Conservation (phyloP, 306 rosid species). For the Sophora flavescens region DNA sequence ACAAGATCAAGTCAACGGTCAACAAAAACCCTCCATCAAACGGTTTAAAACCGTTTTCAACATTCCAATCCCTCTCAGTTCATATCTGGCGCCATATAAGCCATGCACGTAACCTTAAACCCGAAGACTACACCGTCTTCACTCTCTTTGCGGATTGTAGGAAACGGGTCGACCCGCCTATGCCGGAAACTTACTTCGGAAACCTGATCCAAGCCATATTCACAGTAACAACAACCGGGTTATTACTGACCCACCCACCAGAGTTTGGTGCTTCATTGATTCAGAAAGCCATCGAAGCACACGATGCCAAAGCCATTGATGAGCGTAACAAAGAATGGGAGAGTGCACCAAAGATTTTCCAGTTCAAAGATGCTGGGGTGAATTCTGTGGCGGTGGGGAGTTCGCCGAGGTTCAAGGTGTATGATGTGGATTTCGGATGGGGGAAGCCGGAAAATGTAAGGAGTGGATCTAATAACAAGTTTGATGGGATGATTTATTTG, state of each 20-base stretch:
- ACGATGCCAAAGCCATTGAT: conserved; percentile 62
- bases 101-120: conserved; percentile 76
- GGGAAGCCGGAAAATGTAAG: conserved; percentile 85
- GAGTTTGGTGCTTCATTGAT: conserved; percentile 73
- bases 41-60: conserved; percentile 84
- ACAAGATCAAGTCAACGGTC: conserved; percentile 75
- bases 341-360: conserved; percentile 75
- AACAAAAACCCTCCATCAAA: conserved; percentile 57
- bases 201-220: conserved; percentile 91
- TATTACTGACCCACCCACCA: conserved; percentile 57
- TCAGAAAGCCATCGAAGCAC: conserved; percentile 75
- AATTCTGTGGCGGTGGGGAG: conserved; percentile 96
- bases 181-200: conserved; percentile 91
- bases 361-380: conserved; percentile 91
- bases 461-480: conserved; percentile 87
- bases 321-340: conserved; percentile 88
- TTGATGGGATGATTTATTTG: conserved; percentile 90
- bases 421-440: conserved; percentile 92
- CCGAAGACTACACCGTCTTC: conserved; percentile 89
- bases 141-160: conserved; percentile 92
- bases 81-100: conserved; percentile 92
- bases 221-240: conserved; percentile 71
- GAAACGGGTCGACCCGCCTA: conserved; percentile 79
- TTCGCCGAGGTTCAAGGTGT: conserved; percentile 94
- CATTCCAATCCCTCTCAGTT: conserved; percentile 83